These are phyloP conservation scores for Nectriaceae sp. DNA, from an alignment of 2,329 filamentous ascomycete genomes.

Conservation along the genomic window DNA sequence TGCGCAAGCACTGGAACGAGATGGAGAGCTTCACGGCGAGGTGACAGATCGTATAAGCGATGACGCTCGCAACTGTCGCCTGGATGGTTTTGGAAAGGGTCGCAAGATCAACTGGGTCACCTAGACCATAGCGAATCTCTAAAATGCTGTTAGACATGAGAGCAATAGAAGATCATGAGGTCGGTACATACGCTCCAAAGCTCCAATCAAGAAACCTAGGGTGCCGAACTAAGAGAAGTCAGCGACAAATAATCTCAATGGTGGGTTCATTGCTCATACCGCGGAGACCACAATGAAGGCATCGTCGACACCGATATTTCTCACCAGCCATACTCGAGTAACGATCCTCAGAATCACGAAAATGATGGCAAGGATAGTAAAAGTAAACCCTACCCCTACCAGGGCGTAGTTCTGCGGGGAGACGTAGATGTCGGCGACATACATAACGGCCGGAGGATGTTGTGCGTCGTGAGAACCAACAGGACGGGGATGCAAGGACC, in stretches of 20 bases:
- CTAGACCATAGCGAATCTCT: slow-evolving; percentile 28
- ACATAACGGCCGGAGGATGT: background rate
- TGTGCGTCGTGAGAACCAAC: background rate
- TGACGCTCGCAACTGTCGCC: slow-evolving; percentile 24
- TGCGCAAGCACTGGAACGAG: slow-evolving; percentile 29
- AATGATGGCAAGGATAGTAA: slow-evolving; percentile 3
- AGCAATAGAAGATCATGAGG: background rate
- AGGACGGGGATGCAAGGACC: background rate
- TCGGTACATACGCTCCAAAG: slow-evolving; percentile 20
- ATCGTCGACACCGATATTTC: slow-evolving; percentile 3
- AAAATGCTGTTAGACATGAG: background rate
- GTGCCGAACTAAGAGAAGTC: slow-evolving; percentile 14
- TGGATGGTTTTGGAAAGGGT: slow-evolving; percentile 19
- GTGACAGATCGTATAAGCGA: slow-evolving; percentile 27
- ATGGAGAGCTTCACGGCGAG: slow-evolving; percentile 31
- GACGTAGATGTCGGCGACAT: slow-evolving; percentile 3
- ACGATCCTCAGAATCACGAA: slow-evolving; percentile 4
- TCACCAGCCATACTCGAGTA: slow-evolving; percentile 6
- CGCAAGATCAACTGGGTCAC: slow-evolving; percentile 13
- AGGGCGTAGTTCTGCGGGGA: slow-evolving; percentile 2
- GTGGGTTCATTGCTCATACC: background rate
- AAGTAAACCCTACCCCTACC: slow-evolving; percentile 4
- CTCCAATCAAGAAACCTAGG: slow-evolving; percentile 16
- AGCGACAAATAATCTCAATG: background rate
- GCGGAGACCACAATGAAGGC: slow-evolving; percentile 3